These are phyloP conservation scores for Claviceps sp. DNA, from an alignment of 2,329 filamentous ascomycete species.

Conservation along the genomic window DNA sequence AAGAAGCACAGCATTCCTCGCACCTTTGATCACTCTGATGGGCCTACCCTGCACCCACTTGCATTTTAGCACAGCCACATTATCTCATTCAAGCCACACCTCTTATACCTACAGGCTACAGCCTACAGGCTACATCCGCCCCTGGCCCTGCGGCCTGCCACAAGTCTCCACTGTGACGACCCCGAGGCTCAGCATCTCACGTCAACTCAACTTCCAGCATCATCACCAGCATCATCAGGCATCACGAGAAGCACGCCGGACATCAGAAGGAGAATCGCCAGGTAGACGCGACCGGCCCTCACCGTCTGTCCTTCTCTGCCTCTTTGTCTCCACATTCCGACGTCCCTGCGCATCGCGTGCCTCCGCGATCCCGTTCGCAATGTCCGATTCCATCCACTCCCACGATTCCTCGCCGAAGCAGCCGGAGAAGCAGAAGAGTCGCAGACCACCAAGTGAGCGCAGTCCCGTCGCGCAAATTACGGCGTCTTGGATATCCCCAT, in stretches of 20 bases:
- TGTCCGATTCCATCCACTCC: conserved; percentile 43
- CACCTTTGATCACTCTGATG: no score
- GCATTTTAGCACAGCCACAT: no score
- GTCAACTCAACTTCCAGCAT: background rate
- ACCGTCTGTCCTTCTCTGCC: no score
- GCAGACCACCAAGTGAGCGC: conserved; percentile 71
- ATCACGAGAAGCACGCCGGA: no score
- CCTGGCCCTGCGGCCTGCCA: background rate
- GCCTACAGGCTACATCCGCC: no score
- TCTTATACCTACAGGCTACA: no score
- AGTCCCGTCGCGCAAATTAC: background rate
- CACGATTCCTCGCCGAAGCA: conserved; percentile 37
- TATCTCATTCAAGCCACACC: no score
- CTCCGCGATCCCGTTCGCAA: conserved; percentile 18
- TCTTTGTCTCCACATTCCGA: background rate
- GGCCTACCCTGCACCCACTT: no score
- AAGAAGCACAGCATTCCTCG: no score
- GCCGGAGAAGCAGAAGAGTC: conserved; percentile 75
- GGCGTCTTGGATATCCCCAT: conserved; percentile 8
- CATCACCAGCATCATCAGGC: background rate
- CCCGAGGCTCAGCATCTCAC: conserved; percentile 2
- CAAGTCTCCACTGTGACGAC: background rate
- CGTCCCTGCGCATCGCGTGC: background rate
- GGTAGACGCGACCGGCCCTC: background rate
- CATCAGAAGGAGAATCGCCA: no score